Conservation (phyloP, 202 grass and related monocot species). For the Musa balbisiana region DNA sequence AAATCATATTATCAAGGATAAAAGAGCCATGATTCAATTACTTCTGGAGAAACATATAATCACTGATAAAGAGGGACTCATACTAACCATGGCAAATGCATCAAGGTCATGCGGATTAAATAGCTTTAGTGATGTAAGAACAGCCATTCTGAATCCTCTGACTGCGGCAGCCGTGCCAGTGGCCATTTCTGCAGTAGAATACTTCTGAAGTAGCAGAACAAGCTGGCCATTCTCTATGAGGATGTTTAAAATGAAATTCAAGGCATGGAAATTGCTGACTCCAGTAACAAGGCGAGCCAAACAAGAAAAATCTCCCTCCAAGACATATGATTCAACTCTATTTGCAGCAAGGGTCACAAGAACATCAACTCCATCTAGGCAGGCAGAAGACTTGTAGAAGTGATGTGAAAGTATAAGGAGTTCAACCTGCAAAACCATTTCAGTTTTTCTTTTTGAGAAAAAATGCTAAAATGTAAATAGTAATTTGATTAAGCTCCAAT, state of each 20-base stretch:
- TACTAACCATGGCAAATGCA: constrained; percentile 63
- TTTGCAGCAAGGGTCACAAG: constrained; percentile 92
- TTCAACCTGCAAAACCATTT: constrained; percentile 63
- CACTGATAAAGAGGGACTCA: constrained; percentile 3
- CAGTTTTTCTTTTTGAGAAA: background rate
- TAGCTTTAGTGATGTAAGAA: constrained; percentile 79
- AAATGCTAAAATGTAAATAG: background rate
- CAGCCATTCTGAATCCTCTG: constrained; percentile 87
- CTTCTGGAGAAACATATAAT: background rate
- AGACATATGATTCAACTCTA: constrained; percentile 87
- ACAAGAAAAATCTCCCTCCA: constrained; percentile 84
- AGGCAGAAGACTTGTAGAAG: constrained; percentile 88
- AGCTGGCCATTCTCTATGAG: constrained; percentile 88
- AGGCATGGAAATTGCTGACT: constrained; percentile 92
- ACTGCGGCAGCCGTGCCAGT: constrained; percentile 64
- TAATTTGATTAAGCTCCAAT: background rate
- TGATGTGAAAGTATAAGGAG: constrained; percentile 91
- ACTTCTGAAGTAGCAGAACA: constrained; percentile 82
- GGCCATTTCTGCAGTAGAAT: constrained; percentile 71
- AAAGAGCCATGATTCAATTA: background rate
- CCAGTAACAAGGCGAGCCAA: constrained; percentile 89
- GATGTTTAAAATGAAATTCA: constrained; percentile 95
- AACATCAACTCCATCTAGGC: constrained; percentile 91
- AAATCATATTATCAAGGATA: background rate
- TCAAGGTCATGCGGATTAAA: constrained; percentile 70